Evolutionary conservation across 1,139 yeast genomes (phyloP), one percentile per base, ranked within the genome.

Genomic region (Hanseniaspora uvarum): DNA sequence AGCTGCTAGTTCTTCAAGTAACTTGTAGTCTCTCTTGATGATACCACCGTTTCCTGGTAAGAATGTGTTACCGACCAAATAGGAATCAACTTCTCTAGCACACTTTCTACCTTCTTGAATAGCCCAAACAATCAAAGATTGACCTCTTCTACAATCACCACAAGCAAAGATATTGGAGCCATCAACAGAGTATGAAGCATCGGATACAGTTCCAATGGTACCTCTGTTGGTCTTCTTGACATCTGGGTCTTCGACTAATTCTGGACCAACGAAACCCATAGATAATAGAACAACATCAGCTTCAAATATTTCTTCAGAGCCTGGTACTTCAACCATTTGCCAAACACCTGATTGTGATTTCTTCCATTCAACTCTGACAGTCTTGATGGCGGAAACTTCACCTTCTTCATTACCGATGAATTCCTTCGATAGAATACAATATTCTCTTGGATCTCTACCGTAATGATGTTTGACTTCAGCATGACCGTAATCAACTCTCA

Each of bases 91-190:
- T 63, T 86, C 89, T 62, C 96, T 79, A 40, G 98, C 98, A 78
- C 96, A 86, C 71, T 92, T 96, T 74, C 97, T 82, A 62, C 98
- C 98, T 73, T 92, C 98, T 72, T 92, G 97, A 63, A 92, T 92
- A 72, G 97, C 98, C 97, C 98, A 92, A 56, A 92, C 98, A 68
- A 92, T 94, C 68, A 92, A 79, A 4, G 96, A 87, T 74, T 92
- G 98, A 34, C 98, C 98, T 72, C 98, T 83, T 75, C 98, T 84
- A 74, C 97, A 92, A 71, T 92, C 98, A 72, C 98, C 98, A 52
- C 96, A 96, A 55, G 96, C 87, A 68, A 88, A 92, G 59, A 88
- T 67, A 63, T 87, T 88, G 53, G 73, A 78, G 46, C 73, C 75
- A 50, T 72, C 75, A 56, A 87, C 89, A 60, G 78, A 76, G 76